Percentiles rank a stretch among this genome's conserved stretches.
Evolutionary conservation across 176 grass and related monocot species (phyloP).

Genomic region (Musa acuminata): DNA sequence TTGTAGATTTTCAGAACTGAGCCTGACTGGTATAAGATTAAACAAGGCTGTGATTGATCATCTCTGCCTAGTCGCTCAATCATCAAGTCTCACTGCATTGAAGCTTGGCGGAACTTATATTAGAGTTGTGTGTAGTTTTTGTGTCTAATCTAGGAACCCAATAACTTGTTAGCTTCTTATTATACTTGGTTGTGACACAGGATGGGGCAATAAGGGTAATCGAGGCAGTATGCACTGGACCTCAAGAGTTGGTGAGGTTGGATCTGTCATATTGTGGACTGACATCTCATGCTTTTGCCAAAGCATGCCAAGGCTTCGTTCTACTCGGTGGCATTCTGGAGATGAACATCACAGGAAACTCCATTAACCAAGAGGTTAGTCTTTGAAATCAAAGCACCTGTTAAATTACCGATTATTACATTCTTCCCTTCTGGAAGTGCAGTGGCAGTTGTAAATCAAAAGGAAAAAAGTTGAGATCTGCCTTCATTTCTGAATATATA

Average conservation of each 20-base stretch:
- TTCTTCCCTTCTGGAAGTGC: constrained; percentile 2
- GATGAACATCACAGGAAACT: constrained; percentile 64
- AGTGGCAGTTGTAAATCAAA: background rate
- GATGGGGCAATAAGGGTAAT: constrained; percentile 57
- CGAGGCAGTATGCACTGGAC: constrained; percentile 42
- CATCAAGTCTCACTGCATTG: constrained; percentile 53
- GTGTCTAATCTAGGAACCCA: constrained; percentile 7
- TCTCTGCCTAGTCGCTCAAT: constrained; percentile 57
- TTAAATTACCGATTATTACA: background rate
- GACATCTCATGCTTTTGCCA: constrained; percentile 34
- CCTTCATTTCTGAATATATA: too few relatives aligned
- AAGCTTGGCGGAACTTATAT: constrained; percentile 71
- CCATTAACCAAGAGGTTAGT: constrained; percentile 55
- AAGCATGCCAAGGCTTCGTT: constrained; percentile 43
- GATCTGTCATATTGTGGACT: constrained; percentile 76
- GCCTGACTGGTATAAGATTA: constrained; percentile 74
- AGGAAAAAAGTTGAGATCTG: too few relatives aligned
- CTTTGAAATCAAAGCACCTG: constrained; percentile 16
- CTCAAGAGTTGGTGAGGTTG: constrained; percentile 72
- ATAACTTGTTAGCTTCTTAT: constrained; percentile 1
- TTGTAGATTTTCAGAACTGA: constrained; percentile 87
- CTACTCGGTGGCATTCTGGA: constrained; percentile 47
- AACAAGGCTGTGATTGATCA: constrained; percentile 61
- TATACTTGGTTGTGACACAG: constrained; percentile 22
- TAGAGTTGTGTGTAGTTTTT: constrained; percentile 43